Base-by-base conservation (phyloP, 352 stramenopile genomes). In the Thalassiosira exigua region DNA sequence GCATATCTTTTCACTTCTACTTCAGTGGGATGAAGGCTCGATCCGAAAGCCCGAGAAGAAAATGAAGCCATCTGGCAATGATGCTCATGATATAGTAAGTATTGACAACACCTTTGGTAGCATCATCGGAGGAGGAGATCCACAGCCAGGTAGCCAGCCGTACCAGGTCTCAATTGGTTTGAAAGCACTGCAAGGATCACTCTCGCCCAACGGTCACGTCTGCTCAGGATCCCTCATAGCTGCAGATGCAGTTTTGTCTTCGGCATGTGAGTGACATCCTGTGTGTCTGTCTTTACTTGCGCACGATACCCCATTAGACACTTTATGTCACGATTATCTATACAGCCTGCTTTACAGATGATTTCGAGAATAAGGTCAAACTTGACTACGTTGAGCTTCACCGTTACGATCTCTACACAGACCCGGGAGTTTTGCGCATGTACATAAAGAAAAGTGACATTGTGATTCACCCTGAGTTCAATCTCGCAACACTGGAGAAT, bases 221-320 rank as follows among this genome's bases (percentile, higher is more conserved):
- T 65, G 56, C 36, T 17, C 11, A n/a, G 56, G 56, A 4, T 51
- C 56, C 3, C 19, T 65, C 12, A 65, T 65, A 9, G 27, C 32
- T 27, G 12, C 29, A 4, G 17, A 65, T 27, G 56, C 50, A 2
- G 30, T 65, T 3, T 42, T 65, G n/a, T 65, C 56, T 65, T 11
- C 56, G 32, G 56, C 56, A 48, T 42, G 56, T 65, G 19, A 65
- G 56, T 65, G 26, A 32, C n/a, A n/a, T n/a, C n/a, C n/a, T n/a
- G n/a, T n/a, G n/a, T n/a, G n/a, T n/a, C n/a, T n/a, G n/a, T n/a
- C n/a, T n/a, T n/a, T n/a, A n/a, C n/a, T n/a, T n/a, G n/a, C n/a
- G n/a, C n/a, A n/a, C n/a, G n/a, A n/a, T n/a, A n/a, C n/a, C n/a
- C n/a, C n/a, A n/a, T n/a, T n/a, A n/a, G n/a, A n/a, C n/a, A n/a